phyloP scores from a whole-genome alignment of 169 alveolate genomes.

The Plasmodium yoelii region DNA sequence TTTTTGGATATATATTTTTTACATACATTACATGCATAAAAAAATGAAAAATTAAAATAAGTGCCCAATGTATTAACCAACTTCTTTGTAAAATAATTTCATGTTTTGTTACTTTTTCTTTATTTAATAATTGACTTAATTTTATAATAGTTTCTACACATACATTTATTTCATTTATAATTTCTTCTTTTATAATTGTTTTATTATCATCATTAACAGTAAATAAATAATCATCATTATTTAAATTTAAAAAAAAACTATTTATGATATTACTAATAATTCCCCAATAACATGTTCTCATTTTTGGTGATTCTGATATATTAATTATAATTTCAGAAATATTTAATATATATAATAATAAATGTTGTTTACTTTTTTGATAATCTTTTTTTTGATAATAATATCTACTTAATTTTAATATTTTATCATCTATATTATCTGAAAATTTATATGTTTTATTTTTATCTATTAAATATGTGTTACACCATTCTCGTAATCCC shows the following conservation, averaged over 20 bases:
- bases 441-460: slow-evolving; percentile 73
- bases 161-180: slow-evolving; percentile 80
- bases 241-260: slow-evolving; percentile 76
- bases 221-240: slow-evolving; percentile 63
- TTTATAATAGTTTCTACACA: slow-evolving; percentile 79
- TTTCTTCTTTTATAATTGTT: slow-evolving; percentile 77
- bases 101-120: slow-evolving; percentile 76
- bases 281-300: slow-evolving; percentile 86
- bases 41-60: slow-evolving; percentile 84
- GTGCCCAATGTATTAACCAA: slow-evolving; percentile 88
- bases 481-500: slow-evolving; percentile 83
- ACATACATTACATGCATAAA: slow-evolving; percentile 81
- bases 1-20: slow-evolving; percentile 81
- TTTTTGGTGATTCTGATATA: slow-evolving; percentile 81
- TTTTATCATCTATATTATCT: slow-evolving; percentile 78
- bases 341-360: slow-evolving; percentile 81
- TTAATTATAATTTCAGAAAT: slow-evolving; percentile 83
- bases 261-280: slow-evolving; percentile 80
- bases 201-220: slow-evolving; percentile 77
- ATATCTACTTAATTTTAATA: slow-evolving; percentile 82
- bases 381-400: slow-evolving; percentile 84
- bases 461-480: slow-evolving; percentile 13
- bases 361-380: slow-evolving; percentile 79
- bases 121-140: slow-evolving; percentile 79
- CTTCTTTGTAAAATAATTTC: slow-evolving; percentile 83